Evolutionary conservation across 192 early-diverging fungal genomes (phyloP), one percentile per base, ranked within the genome.

Genomic region (Entomortierella beljakovae): DNA sequence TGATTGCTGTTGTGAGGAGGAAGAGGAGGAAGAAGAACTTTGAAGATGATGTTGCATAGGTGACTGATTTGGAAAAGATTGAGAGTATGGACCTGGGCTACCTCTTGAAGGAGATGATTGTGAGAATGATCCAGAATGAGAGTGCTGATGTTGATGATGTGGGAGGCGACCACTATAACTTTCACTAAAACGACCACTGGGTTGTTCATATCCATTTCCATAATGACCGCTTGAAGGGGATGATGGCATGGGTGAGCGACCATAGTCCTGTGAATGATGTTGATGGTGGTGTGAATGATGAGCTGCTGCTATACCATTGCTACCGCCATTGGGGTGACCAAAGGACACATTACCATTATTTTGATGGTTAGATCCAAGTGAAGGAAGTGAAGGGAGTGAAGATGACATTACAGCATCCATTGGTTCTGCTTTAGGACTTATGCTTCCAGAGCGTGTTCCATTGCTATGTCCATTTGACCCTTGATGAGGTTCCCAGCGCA

Each of bases 211-310:
- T 37, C 58, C 73, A 33, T 77, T 64, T 29, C 66, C 66, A 64
- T 64, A 48, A 22, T 62, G 51, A 1, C 64, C 65, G 23, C 51
- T 76, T 1, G 73, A 68, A 11, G 64, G 58, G 4, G 71, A 74
- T 16, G 71, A 64, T 1, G 61, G 57, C 28, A 57, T 25, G 1
- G 75, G 68, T 20, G 75, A 63, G 8, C 66, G 66, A 31, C 67
- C n/a, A 55, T 69, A 79, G 29, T 79, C 75, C 49, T 79, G 67
- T 29, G 75, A 79, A 26, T 70, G 75, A 26, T 79, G 75, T 1
- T 79, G 75, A 33, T 67, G 75, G 28, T 79, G 75, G 29, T 64
- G 66, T 18, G 62, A 46, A 16, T 31, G 37, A 6, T 22, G 62
- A 15, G 37, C 46, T 38, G 20, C n/a, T 23, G 13, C 31, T 4